Conservation (phyloP, 345 rosid genomes). For the Eucalyptus tenuipes region DNA sequence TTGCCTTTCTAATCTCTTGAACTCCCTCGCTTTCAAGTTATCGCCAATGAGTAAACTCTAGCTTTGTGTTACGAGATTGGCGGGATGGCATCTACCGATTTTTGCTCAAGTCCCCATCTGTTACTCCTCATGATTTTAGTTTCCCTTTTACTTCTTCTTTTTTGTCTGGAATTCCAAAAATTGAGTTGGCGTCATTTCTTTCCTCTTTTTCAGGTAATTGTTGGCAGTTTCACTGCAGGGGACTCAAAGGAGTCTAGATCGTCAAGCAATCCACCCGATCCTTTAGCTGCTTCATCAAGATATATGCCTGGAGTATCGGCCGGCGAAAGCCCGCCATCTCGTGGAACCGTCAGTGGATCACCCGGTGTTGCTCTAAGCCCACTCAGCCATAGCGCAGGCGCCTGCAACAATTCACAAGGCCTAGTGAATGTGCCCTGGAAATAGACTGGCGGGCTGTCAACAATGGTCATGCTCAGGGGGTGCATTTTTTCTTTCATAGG, state of each 20-base stretch:
- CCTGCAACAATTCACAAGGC: conserved; percentile 11
- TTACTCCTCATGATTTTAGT: not conserved
- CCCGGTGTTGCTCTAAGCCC: conserved; percentile 42
- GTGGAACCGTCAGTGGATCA: conserved; percentile 39
- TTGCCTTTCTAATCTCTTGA: not conserved
- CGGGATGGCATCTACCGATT: not conserved
- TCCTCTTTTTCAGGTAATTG: conserved; percentile 23
- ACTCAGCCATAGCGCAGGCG: conserved; percentile 22
- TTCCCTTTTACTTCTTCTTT: not conserved
- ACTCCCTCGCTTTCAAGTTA: not conserved
- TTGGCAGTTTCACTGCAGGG: conserved; percentile 30
- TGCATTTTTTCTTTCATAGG: not conserved
- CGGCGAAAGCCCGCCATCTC: conserved; percentile 29
- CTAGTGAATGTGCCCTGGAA: conserved; percentile 27
- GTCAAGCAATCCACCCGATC: conserved; percentile 8
- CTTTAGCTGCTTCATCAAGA: conserved; percentile 4
- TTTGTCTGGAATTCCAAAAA: not conserved
- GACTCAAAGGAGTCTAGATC: conserved; percentile 17
- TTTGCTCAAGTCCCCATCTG: not conserved
- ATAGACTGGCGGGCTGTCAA: not conserved
- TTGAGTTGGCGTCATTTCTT: not conserved
- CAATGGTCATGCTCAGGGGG: not conserved
- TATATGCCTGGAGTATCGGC: conserved; percentile 1
- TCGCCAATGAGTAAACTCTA: not conserved
- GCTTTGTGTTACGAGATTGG: not conserved